Base-by-base conservation (phyloP, 257 asterid genomes). In the Gardenia jasminoides region DNA sequence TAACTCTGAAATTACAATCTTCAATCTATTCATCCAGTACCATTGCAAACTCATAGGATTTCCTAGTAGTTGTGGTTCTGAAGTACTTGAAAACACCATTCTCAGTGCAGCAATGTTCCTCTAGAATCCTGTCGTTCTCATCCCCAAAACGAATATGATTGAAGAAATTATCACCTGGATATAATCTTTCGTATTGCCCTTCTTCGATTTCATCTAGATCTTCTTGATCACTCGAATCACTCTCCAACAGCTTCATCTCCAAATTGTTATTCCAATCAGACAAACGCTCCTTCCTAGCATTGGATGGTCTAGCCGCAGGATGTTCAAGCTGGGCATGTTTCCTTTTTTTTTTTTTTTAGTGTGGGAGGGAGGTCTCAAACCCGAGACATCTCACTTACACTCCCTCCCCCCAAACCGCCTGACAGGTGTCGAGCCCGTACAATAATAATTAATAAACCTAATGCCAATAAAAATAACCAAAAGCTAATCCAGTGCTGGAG, bases 301-400 rank as follows among this genome's bases (percentile, higher is more conserved):
- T 91, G 2, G 96, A 85, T n/a, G 96, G 97, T 62, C 85, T 85
- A 47, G 64, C 74, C 39, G 52, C 43, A 7, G 97, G 96, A 80
- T 93, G 98, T 77, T 84, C 89, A 13, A 70, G 58, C 82, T 94
- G 82, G 30, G 98, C 98, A 85, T 93, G 98, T 82, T 88, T 92
- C 84, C 95, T 89, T 43, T n/a, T n/a, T n/a, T n/a, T n/a, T n/a
- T n/a, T n/a, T n/a, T n/a, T n/a, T n/a, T n/a, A n/a, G n/a, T n/a
- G n/a, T n/a, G n/a, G n/a, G n/a, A n/a, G n/a, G n/a, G n/a, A n/a
- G n/a, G n/a, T n/a, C n/a, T n/a, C n/a, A n/a, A n/a, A n/a, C n/a
- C n/a, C n/a, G n/a, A n/a, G n/a, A n/a, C n/a, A n/a, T n/a, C n/a
- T n/a, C n/a, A n/a, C n/a, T n/a, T n/a, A n/a, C n/a, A n/a, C n/a